A percentile compares a stretch with the other conserved stretches of the same genome.
These are phyloP conservation scores for Chrysochromulina parva DNA, from an alignment of 78 protist genomes.

Conservation along the genomic window DNA sequence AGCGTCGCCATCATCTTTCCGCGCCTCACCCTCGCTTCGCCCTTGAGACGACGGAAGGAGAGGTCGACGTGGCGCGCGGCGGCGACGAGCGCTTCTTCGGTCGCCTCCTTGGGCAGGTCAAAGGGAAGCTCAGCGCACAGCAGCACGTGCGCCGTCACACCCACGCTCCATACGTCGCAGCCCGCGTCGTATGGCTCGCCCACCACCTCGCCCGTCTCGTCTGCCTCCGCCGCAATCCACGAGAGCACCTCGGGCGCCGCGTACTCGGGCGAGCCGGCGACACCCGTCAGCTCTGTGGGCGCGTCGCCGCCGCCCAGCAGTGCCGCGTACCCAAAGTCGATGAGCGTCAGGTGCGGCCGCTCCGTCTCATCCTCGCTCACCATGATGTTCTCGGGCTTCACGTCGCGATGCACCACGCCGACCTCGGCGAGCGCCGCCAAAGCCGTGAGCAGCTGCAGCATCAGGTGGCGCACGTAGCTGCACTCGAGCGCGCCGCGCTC, in stretches of 20 bases:
- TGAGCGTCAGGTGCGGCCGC: neutral
- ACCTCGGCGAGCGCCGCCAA: neutral
- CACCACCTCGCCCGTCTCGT: neutral
- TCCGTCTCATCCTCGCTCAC: neutral
- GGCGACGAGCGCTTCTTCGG: neutral
- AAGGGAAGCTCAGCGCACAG: neutral
- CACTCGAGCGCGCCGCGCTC: neutral
- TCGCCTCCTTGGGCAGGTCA: neutral
- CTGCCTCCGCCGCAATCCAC: neutral
- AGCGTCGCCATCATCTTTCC: too few species aligned
- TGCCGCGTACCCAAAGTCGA: neutral
- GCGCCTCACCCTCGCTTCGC: too few species aligned
- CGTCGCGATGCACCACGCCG: neutral
- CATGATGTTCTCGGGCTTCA: neutral
- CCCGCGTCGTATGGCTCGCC: neutral
- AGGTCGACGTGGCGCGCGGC: neutral
- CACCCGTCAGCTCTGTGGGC: neutral
- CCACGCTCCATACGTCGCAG: neutral
- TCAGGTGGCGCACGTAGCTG: neutral
- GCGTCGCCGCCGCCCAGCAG: neutral
- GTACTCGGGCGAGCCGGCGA: neutral
- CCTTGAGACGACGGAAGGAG: neutral
- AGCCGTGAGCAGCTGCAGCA: neutral
- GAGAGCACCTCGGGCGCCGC: conserved; percentile 1
- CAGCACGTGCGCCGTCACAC: neutral